These are phyloP conservation scores for Luffa aegyptiaca DNA, from an alignment of 306 rosid genomes.

Conservation along the genomic window DNA sequence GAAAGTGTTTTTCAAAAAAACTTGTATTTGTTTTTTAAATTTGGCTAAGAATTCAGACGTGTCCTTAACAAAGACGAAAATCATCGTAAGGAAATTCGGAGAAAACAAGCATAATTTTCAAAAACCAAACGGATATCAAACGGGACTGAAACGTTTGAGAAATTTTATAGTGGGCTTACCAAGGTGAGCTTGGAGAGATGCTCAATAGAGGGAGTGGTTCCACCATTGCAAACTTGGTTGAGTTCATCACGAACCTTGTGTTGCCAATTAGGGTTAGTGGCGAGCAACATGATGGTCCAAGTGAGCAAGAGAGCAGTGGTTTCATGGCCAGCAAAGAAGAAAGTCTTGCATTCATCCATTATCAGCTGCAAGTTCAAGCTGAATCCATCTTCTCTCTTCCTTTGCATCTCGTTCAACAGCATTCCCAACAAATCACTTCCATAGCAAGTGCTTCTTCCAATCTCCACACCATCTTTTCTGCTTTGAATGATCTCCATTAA, in stretches of 20 bases:
- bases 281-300: conserved; percentile 84
- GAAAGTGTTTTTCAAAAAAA: too few species aligned
- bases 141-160: too few species aligned
- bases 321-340: conserved; percentile 97
- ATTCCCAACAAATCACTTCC: conserved; percentile 84
- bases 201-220: conserved; percentile 36
- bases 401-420: conserved; percentile 68
- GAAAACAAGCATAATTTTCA: too few species aligned
- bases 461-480: conserved; percentile 69
- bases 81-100: too few species aligned
- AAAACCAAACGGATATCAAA: too few species aligned
- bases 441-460: conserved; percentile 63
- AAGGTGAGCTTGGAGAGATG: conserved; percentile 64
- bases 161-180: conserved; percentile 23
- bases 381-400: conserved; percentile 38
- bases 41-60: too few species aligned
- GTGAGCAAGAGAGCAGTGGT: conserved; percentile 85
- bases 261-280: conserved; percentile 73
- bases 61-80: too few species aligned
- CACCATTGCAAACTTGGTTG: conserved; percentile 43
- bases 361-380: conserved; percentile 53
- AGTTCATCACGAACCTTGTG: conserved; percentile 54
- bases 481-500: conserved; percentile 85
- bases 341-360: conserved; percentile 96
- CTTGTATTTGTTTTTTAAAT: too few species aligned